Base-by-base conservation (phyloP, 805 yeast genomes). In the Saccharomycopsis capsularis region DNA sequence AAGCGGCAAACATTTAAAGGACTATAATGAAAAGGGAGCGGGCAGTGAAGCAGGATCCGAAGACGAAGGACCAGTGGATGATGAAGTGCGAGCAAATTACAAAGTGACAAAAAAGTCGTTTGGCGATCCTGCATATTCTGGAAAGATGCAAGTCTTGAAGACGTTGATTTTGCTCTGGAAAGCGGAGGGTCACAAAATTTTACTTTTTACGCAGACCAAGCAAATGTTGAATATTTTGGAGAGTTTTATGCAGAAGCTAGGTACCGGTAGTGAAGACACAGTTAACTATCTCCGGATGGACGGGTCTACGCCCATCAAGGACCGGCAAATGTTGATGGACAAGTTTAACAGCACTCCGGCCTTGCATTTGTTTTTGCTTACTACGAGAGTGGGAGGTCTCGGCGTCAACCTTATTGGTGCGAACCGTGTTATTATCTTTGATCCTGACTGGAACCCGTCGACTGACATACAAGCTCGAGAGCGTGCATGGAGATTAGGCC, bases 401-500 rank as follows among this genome's bases (percentile, higher is more conserved):
- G 99, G 99, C 19, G 86, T 91, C 1, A 91, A 91, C 63, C 64
- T 91, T 41, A 91, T 96, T 0, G 98, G 98, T 2, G 98, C 99
- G 0, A 89, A 89, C 56, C 68, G 98, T 40, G 96, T 91, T 11
- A 87, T 91, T 21, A 91, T 91, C 15, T 91, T 76, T 62, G 99
- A 91, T 60, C 99, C 99, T 0, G 98, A 93, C 65, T 91, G 99
- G 99, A 91, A 91, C 60, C 99, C 99, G 0, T 88, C 96, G 1
- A 93, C 98, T 0, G 99, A 91, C 68, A 74, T 90, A 52, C 99
- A 91, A 65, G 99, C 99, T 0, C 72, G 98, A 52, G 99, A 91
- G 63, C 68, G 99, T 43, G 97, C 98, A 0, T 93, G 98, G 98
- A 72, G 99, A 55, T 71, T 91, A 54, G 99, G 99, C 1, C 99